Evolutionary conservation across 2,329 filamentous ascomycete species (phyloP).

Genomic region (Arthrobotrys entomopaga): DNA sequence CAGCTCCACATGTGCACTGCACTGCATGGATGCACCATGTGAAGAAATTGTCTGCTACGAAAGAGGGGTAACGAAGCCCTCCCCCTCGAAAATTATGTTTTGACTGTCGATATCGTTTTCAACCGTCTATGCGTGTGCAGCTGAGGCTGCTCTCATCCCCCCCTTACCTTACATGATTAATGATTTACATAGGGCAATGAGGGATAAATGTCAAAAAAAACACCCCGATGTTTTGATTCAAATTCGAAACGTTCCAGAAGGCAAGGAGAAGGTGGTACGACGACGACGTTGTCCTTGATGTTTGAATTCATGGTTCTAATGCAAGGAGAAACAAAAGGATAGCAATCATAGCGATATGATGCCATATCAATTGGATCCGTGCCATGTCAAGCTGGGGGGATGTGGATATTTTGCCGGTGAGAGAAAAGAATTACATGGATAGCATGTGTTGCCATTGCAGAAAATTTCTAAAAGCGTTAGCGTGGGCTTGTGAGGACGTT

Average conservation of each 20-base stretch:
- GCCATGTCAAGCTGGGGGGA: constrained; percentile 9
- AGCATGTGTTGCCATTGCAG: constrained; percentile 40
- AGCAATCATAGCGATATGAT: constrained; percentile 34
- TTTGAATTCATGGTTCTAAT: constrained; percentile 21
- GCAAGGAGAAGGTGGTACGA: constrained; percentile 47
- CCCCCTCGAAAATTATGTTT: neutral
- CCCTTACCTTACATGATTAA: constrained; percentile 11
- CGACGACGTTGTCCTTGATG: neutral
- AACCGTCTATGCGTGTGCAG: no score
- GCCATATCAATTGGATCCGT: constrained; percentile 19
- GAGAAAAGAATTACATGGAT: constrained; percentile 29
- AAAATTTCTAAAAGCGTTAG: constrained; percentile 43
- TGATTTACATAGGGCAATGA: constrained; percentile 29
- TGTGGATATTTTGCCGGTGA: constrained; percentile 48
- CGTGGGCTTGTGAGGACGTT: constrained; percentile 11
- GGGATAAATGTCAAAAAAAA: constrained; percentile 36
- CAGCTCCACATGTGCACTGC: constrained; percentile 33
- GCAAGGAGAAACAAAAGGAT: constrained; percentile 6
- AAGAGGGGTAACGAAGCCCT: constrained; percentile 29
- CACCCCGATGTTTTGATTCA: constrained; percentile 20
- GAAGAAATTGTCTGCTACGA: constrained; percentile 36
- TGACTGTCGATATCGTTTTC: no score
- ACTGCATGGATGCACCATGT: constrained; percentile 7
- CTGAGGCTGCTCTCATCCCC: no score
- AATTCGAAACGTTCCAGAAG: constrained; percentile 52